These are phyloP conservation scores for Lodderomyces pseudojiufengensis DNA, from an alignment of 1,139 yeast species.

Conservation along the genomic window DNA sequence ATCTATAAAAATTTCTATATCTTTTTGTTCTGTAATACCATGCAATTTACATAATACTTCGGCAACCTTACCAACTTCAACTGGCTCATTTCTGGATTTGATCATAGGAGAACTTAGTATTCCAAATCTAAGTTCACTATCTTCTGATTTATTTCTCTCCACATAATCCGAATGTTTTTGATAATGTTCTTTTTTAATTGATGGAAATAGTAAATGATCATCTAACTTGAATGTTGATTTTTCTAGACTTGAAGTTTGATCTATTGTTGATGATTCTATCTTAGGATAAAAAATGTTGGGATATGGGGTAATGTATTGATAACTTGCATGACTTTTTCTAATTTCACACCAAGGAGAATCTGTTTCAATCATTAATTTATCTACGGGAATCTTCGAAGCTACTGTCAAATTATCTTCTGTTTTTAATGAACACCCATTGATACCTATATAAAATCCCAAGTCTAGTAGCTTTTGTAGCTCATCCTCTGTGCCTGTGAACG, in stretches of 20 bases:
- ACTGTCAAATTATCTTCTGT: slow-evolving; percentile 70
- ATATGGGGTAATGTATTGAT: slow-evolving; percentile 48
- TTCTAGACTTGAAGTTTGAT: slow-evolving; percentile 4
- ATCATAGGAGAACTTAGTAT: slow-evolving; percentile 52
- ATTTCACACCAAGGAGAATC: slow-evolving; percentile 99
- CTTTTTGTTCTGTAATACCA: slow-evolving; percentile 33
- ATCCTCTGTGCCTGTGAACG: slow-evolving; percentile 80
- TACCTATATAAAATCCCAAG: slow-evolving; percentile 68
- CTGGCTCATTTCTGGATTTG: slow-evolving; percentile 89
- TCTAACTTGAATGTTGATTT: slow-evolving; percentile 22
- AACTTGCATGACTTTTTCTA: slow-evolving; percentile 76
- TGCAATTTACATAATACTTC: slow-evolving; percentile 63
- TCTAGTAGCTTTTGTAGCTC: slow-evolving; percentile 54
- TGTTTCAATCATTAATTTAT: slow-evolving; percentile 76
- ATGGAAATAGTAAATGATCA: slow-evolving; percentile 56
- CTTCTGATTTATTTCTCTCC: slow-evolving; percentile 14
- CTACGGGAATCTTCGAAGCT: slow-evolving; percentile 62
- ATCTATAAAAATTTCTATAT: slow-evolving; percentile 54
- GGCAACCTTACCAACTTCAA: slow-evolving; percentile 77
- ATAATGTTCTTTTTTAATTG: slow-evolving; percentile 63
- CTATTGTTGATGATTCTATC: slow-evolving; percentile 9
- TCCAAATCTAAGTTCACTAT: slow-evolving; percentile 22
- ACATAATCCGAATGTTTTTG: slow-evolving; percentile 29
- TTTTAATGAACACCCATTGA: slow-evolving; percentile 91
- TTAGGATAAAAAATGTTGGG: slow-evolving; percentile 58